Evolutionary conservation across 176 grass and related monocot genomes (phyloP).

Genomic region (Rhynchospora tenuis): DNA sequence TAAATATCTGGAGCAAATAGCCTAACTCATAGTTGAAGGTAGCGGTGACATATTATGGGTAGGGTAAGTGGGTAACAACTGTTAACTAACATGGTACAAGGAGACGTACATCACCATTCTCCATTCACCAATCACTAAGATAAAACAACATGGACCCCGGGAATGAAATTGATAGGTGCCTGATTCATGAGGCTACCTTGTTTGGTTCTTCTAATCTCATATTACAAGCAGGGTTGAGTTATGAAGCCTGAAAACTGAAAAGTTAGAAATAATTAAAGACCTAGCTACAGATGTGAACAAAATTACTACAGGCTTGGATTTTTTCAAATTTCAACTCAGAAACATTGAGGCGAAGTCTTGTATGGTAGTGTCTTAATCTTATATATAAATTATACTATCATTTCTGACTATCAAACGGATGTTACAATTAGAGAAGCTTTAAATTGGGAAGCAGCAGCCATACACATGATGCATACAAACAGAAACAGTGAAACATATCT

Average conservation of each 20-base stretch:
- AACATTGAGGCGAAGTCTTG: too few species aligned
- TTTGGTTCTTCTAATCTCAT: neutral
- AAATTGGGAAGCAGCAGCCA: too few species aligned
- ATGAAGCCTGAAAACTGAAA: conserved; percentile 8
- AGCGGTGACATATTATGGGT: too few species aligned
- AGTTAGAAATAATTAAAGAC: neutral
- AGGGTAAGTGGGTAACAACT: too few species aligned
- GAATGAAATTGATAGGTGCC: neutral
- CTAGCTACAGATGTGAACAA: neutral
- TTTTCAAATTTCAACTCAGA: too few species aligned
- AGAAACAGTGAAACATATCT: too few species aligned
- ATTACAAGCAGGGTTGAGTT: neutral
- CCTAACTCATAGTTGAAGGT: neutral
- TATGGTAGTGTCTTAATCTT: too few species aligned
- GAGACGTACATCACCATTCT: too few species aligned
- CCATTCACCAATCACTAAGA: neutral
- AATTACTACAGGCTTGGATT: too few species aligned
- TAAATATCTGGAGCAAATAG: neutral
- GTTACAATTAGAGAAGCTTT: neutral
- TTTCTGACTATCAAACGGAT: too few species aligned
- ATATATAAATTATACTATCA: too few species aligned
- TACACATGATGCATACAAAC: neutral
- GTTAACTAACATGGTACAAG: too few species aligned
- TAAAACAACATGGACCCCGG: neutral
- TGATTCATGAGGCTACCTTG: neutral